Percentiles rank a stretch among this genome's conserved stretches.
Evolutionary conservation across 2,329 filamentous ascomycete species (phyloP).

Genomic region (Ambrosiella beaveri): DNA sequence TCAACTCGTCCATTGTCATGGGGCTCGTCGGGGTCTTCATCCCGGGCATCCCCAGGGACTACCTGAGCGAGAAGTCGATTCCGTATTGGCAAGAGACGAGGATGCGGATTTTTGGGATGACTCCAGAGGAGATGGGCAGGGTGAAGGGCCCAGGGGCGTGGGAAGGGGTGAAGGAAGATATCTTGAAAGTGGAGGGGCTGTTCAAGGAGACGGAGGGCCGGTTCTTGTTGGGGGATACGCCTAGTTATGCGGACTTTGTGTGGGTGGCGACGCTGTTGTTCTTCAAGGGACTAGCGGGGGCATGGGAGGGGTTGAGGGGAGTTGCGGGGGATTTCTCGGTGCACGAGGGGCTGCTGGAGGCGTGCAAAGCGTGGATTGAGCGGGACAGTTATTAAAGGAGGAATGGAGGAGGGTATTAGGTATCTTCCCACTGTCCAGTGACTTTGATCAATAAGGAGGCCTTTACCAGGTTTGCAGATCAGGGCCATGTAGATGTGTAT

Average conservation of each 20-base stretch:
- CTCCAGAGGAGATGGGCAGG: conserved; percentile 30
- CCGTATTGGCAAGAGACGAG: conserved; percentile 23
- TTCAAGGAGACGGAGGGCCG: conserved; percentile 39
- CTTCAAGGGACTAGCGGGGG: conserved; percentile 20
- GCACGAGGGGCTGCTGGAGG: conserved; percentile 26
- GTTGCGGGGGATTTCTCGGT: conserved; percentile 22
- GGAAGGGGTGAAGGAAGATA: conserved; percentile 20
- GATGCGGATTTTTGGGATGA: conserved; percentile 13
- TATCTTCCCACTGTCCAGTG: no score
- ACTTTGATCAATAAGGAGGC: no score
- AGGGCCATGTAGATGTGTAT: no score
- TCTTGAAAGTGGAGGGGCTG: conserved; percentile 27
- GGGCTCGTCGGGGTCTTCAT: conserved; percentile 27
- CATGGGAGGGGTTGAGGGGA: conserved; percentile 22
- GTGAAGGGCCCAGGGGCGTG: conserved; percentile 29
- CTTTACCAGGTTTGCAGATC: no score
- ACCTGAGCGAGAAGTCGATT: conserved; percentile 34
- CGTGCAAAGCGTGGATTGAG: not conserved
- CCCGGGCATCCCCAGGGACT: conserved; percentile 27
- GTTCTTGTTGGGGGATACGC: conserved; percentile 40
- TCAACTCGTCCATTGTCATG: conserved; percentile 17
- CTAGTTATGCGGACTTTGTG: conserved; percentile 41
- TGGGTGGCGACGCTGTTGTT: conserved; percentile 33
- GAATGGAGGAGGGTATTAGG: no score
- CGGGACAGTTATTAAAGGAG: not conserved